phyloP scores from a whole-genome alignment of 2,329 filamentous ascomycete genomes.

The Phialocephala sp. region DNA sequence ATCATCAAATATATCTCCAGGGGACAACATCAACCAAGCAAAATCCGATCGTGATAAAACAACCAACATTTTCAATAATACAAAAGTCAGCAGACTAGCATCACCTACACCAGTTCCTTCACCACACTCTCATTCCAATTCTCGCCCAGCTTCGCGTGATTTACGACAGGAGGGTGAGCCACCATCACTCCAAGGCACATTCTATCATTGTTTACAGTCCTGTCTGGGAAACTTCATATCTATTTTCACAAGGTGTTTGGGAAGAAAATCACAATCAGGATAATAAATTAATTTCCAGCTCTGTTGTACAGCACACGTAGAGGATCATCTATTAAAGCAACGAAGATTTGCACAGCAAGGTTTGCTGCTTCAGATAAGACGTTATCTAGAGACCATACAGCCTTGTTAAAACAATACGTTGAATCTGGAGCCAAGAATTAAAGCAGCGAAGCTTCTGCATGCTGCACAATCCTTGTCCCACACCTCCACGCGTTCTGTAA shows the following conservation, averaged over 20 bases:
- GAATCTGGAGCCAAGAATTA: not conserved
- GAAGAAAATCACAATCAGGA: not conserved
- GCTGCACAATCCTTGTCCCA: conserved; percentile 14
- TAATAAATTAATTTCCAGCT: not conserved
- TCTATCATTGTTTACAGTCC: not conserved
- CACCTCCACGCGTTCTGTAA: conserved; percentile 10
- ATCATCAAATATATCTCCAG: not conserved
- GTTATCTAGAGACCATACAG: not conserved
- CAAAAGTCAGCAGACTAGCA: not conserved
- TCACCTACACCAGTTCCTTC: not conserved
- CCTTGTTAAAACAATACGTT: not conserved
- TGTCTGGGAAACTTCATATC: not conserved
- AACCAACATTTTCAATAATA: not conserved
- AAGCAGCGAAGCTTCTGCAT: conserved; percentile 16
- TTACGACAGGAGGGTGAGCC: not conserved
- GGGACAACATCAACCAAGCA: not conserved
- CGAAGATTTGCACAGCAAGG: not conserved
- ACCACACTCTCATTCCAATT: conserved; percentile 15
- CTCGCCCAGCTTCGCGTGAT: not conserved
- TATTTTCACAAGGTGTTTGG: not conserved
- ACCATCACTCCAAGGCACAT: not conserved
- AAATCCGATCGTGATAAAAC: not conserved
- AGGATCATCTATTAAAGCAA: not conserved
- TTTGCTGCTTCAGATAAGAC: not conserved
- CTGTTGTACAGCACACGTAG: too few species aligned